A percentile compares a stretch with the other conserved stretches of the same genome.
Conservation (phyloP, 2,329 filamentous ascomycete genomes). For the Aureobasidium melanogenum region DNA sequence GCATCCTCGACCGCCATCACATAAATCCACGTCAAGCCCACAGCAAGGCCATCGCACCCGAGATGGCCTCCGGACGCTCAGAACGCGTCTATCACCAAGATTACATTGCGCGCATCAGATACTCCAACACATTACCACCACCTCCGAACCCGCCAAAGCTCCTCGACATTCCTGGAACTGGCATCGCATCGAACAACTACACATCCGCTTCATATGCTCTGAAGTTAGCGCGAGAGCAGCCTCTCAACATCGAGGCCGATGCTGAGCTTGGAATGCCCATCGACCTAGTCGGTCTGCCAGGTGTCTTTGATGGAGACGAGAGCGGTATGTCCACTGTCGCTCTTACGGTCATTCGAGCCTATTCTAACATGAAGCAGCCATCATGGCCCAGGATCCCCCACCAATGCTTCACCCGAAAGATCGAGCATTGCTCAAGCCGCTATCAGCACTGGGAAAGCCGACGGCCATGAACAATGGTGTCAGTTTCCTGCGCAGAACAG, state of each 20-base stretch:
- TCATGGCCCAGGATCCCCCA: conserved; percentile 61
- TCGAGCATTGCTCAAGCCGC: conserved; percentile 70
- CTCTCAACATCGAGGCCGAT: conserved; percentile 93
- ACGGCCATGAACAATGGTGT: conserved; percentile 68
- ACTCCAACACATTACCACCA: conserved; percentile 89
- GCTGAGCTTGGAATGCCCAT: conserved; percentile 97
- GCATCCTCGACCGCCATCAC: not conserved
- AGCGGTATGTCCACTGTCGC: conserved; percentile 54
- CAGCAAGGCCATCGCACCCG: not conserved
- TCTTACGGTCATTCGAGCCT: not conserved
- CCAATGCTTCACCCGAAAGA: conserved; percentile 75
- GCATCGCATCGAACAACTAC: conserved; percentile 77
- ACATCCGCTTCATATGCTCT: conserved; percentile 86
- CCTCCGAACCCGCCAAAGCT: conserved; percentile 93
- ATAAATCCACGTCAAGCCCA: not conserved
- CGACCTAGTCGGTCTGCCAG: conserved; percentile 88
- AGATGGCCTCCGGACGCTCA: conserved; percentile 12
- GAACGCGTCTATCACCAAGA: conserved; percentile 65
- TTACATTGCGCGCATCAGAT: conserved; percentile 92
- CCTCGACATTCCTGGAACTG: conserved; percentile 91
- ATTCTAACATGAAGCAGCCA: conserved; percentile 18
- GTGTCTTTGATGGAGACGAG: conserved; percentile 91
- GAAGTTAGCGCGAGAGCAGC: conserved; percentile 79
- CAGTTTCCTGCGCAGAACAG: conserved; percentile 89
- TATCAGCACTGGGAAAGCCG: conserved; percentile 77